Evolutionary conservation across 164 flowering plant genomes (phyloP).

Genomic region (Nelumbo lutea): DNA sequence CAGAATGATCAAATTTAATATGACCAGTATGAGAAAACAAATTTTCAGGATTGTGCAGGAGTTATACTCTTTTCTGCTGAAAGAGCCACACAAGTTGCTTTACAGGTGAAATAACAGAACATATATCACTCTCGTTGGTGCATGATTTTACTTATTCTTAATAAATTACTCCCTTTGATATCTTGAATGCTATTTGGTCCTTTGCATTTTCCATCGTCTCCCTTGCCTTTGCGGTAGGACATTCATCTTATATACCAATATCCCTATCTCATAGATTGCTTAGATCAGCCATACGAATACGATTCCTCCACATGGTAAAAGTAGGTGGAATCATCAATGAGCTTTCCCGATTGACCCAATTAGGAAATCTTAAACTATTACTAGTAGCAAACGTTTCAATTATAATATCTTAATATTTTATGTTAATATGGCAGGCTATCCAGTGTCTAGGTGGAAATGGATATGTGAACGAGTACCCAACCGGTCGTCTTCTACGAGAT

Average conservation of each 20-base stretch:
- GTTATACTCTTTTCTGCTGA: constrained; percentile 92
- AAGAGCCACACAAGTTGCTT: constrained; percentile 95
- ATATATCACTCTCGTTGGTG: not conserved
- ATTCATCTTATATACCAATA: not conserved
- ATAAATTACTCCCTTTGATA: not conserved
- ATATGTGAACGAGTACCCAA: constrained; percentile 88
- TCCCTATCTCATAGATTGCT: not conserved
- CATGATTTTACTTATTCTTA: not conserved
- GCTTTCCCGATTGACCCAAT: not conserved
- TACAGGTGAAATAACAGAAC: constrained; percentile 55
- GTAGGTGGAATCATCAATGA: not conserved
- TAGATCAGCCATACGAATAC: no score
- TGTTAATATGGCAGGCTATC: constrained; percentile 54
- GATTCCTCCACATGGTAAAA: no score
- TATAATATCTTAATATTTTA: not conserved
- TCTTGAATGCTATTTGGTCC: not conserved
- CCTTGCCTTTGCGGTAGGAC: not conserved
- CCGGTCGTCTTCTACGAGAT: constrained; percentile 94
- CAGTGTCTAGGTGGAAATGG: constrained; percentile 98
- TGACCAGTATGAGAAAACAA: constrained; percentile 1
- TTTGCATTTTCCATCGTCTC: no score
- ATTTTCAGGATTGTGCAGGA: constrained; percentile 91
- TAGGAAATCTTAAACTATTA: not conserved
- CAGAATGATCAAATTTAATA: constrained; percentile 1
- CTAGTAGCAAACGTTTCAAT: not conserved